phyloP scores from a whole-genome alignment of 371 early-diverging fungal genomes.

The Mucor racemosus region DNA sequence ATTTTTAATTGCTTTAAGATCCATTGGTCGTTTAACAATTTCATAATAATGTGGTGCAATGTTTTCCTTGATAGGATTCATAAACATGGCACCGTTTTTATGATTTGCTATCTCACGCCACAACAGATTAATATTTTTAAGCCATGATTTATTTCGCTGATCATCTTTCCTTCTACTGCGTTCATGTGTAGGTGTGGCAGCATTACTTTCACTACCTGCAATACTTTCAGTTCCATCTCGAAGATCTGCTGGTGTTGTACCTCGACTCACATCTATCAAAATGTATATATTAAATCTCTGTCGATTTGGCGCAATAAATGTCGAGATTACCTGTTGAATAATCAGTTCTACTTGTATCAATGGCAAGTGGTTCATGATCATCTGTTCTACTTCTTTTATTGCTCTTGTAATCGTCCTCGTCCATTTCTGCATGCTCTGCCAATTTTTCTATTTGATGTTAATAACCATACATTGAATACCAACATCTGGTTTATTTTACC shows the following conservation, averaged over 20 bases:
- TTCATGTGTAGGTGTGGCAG: conserved; percentile 25
- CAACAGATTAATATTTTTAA: conserved; percentile 74
- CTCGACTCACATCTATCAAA: conserved; percentile 23
- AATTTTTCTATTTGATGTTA: not conserved
- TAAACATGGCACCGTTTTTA: conserved; percentile 83
- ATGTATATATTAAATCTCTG: not conserved
- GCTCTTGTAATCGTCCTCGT: not conserved
- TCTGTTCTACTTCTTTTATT: not conserved
- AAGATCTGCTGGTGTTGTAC: conserved; percentile 28
- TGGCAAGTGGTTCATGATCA: conserved; percentile 1
- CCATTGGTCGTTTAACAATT: conserved; percentile 83
- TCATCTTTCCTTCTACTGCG: conserved; percentile 23
- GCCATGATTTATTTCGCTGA: conserved; percentile 62
- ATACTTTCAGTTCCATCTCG: conserved; percentile 36
- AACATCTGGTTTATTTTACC: not conserved
- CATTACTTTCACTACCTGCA: conserved; percentile 39
- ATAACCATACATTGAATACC: too few species aligned
- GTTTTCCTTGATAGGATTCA: conserved; percentile 78
- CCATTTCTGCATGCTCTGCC: not conserved
- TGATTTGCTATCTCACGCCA: conserved; percentile 89
- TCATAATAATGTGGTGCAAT: conserved; percentile 79
- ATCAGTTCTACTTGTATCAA: conserved; percentile 22
- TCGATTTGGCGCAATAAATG: not conserved
- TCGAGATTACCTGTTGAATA: conserved; percentile 23
- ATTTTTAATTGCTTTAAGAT: conserved; percentile 82